Base-by-base conservation (phyloP, 345 rosid species). In the Aquilaria yunnanensis region DNA sequence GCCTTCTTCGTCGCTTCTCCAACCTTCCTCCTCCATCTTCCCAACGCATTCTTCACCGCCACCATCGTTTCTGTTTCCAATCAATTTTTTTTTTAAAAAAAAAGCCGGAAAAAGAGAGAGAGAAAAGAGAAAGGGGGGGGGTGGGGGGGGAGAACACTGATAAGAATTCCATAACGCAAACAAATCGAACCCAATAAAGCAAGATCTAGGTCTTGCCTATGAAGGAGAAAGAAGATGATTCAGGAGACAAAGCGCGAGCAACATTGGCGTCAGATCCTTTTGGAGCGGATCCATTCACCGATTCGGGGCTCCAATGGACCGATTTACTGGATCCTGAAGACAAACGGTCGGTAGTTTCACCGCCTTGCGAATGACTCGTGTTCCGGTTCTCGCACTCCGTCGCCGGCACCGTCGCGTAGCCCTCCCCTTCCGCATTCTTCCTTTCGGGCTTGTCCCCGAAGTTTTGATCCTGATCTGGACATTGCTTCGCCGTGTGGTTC, bases 301-400 rank as follows among this genome's bases (percentile, higher is more conserved):
- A 74, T 43, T 80, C 85, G 61, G 92, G 84, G 70, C 85, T 85
- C 96, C 96, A 85, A 60, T 70, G 85, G 10, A 85, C 92, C 67
- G 85, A 80, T 65, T 88, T 88, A 75, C 72, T 79, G 64, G 75
- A 75, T 43, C 57, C 76, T 51, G 84, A 70, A 43, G 56, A 33
- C 12, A 73, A 14, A 3, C 78, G 75, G 73, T 47, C 41, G 5
- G 71, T 65, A 41, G 79, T n/a, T 12, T 12, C 53, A 11, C 75
- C 80, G 60, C 47, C 41, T 14, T 50, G 53, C 64, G 60, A 70
- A 71, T 47, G 70, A 14, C 14, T 70, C 58, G 67, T 72, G 30
- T 55, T 34, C 23, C 48, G 55, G 45, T 71, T 34, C 50, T 62
- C 63, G 46, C 83, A 64, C 6, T 77, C 79, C 47, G 70, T 60